These are phyloP conservation scores for Sonneratia caseolaris DNA, from an alignment of 345 rosid species.

Conservation along the genomic window DNA sequence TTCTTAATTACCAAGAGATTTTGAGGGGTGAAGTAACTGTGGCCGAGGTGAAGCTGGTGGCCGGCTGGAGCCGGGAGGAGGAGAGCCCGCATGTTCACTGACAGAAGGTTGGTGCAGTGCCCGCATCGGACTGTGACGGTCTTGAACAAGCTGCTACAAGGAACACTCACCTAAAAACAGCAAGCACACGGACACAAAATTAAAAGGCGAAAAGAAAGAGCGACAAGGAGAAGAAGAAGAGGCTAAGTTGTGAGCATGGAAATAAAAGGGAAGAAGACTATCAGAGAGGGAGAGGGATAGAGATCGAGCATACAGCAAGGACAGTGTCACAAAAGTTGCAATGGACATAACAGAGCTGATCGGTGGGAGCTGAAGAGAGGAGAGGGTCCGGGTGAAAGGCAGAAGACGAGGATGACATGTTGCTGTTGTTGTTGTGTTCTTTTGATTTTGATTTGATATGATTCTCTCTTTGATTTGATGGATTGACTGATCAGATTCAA, in stretches of 20 bases:
- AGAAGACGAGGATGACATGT: slow-evolving; percentile 14
- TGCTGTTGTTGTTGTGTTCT: slow-evolving; percentile 25
- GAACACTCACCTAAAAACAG: slow-evolving; percentile 70
- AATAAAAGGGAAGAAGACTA: slow-evolving; percentile 2
- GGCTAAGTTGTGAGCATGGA: background rate
- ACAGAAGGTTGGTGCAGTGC: slow-evolving; percentile 81
- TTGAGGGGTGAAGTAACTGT: slow-evolving; percentile 65
- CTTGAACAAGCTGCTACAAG: slow-evolving; percentile 89
- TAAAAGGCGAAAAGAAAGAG: background rate
- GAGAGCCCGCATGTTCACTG: slow-evolving; percentile 62
- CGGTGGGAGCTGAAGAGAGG: slow-evolving; percentile 49
- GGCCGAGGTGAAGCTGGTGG: slow-evolving; percentile 74
- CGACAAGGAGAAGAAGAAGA: background rate
- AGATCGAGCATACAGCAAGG: slow-evolving; percentile 47
- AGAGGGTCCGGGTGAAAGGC: slow-evolving; percentile 56
- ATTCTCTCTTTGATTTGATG: slow-evolving; percentile 34
- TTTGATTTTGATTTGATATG: slow-evolving; percentile 8
- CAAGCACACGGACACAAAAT: background rate
- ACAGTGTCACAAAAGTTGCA: slow-evolving; percentile 80
- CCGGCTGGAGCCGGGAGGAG: slow-evolving; percentile 56
- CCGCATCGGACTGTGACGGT: slow-evolving; percentile 93
- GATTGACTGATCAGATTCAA: slow-evolving; percentile 47
- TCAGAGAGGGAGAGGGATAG: slow-evolving; percentile 2
- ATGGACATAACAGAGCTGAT: slow-evolving; percentile 95
- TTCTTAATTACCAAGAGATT: slow-evolving; percentile 44